Conservation (phyloP, 2,329 filamentous ascomycete genomes). For the Endoconidiophora polonica region DNA sequence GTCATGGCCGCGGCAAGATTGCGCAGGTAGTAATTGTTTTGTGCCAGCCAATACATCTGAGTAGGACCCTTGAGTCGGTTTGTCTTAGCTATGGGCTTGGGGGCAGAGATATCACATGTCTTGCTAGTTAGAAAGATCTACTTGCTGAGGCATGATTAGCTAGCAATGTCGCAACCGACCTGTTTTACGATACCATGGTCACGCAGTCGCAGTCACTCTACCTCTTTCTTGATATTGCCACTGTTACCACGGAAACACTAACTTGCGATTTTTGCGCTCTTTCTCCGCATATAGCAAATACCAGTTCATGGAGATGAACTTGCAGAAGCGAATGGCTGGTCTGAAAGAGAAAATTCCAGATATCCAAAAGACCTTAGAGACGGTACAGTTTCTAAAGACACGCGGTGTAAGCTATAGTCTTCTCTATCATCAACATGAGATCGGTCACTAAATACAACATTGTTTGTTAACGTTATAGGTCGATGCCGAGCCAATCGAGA, state of each 20-base stretch:
- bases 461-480: slow-evolving; percentile 19
- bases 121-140: too few relatives aligned
- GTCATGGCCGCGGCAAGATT: not conserved
- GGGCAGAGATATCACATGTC: too few relatives aligned
- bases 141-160: too few relatives aligned
- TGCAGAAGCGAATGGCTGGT: slow-evolving; percentile 63
- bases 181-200: too few relatives aligned
- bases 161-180: too few relatives aligned
- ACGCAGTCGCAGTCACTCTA: too few relatives aligned
- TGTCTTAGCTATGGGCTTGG: too few relatives aligned
- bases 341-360: slow-evolving; percentile 92
- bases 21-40: too few relatives aligned
- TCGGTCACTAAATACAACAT: not conserved
- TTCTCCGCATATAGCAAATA: slow-evolving; percentile 54
- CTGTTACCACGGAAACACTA: not conserved
- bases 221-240: too few relatives aligned
- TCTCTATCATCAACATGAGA: not conserved
- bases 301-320: slow-evolving; percentile 97
- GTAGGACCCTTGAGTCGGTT: too few relatives aligned
- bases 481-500: slow-evolving; percentile 58
- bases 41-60: too few relatives aligned
- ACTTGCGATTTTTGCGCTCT: not conserved
- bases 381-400: slow-evolving; percentile 67
- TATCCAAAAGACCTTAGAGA: slow-evolving; percentile 89
- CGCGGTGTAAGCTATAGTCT: slow-evolving; percentile 39